Evolutionary conservation across 2,329 filamentous ascomycete genomes (phyloP), one percentile per base, ranked within the genome.

Genomic region (Tolypocladium ovalisporum): DNA sequence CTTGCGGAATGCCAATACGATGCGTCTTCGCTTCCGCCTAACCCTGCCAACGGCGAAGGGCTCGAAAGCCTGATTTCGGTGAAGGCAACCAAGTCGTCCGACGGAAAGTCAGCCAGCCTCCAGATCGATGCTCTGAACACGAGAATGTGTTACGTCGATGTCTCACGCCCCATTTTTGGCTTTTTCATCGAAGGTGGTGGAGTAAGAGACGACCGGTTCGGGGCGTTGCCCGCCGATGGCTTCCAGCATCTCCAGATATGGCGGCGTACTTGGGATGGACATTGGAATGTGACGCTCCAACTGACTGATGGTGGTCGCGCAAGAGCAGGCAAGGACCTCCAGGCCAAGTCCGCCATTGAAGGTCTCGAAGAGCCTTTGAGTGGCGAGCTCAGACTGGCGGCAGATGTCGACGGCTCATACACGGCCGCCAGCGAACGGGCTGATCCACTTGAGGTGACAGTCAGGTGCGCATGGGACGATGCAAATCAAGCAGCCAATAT

Each of bases 401-500:
- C 56, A 29, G 22, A 4, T 6, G 22, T 22, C 12, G 12, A 4
- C 17, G 42, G 9, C 8, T 47, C 24, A 15, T 27, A 22, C 22
- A 27, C 22, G 42, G 7, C 29, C 2, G 29, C 10, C 29, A n/a
- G 29, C 19, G 19, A 35, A 49, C n/a, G 55, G 44, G 58, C 58
- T 5, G 62, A 64, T 17, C 53, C 59, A 6, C 68, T 90, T 37
- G 79, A 78, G 61, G 89, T 91, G 1, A 79, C 75, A 37, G 84
- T 92, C 1, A 79, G 86, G 19, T 97, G 94, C 71, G 76, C 89
- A 36, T 97, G 92, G 91, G 90, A 87, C 65, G 94, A 99, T 73
- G 85, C 83, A 51, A 97, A 97, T 66, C 74, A 76, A 39, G 71
- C 73, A 2, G 86, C 83, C 4, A 78, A 79, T 1, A 91, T 97